These are phyloP conservation scores for Cocos nucifera DNA, from an alignment of 176 grass and related monocot genomes.

Conservation along the genomic window DNA sequence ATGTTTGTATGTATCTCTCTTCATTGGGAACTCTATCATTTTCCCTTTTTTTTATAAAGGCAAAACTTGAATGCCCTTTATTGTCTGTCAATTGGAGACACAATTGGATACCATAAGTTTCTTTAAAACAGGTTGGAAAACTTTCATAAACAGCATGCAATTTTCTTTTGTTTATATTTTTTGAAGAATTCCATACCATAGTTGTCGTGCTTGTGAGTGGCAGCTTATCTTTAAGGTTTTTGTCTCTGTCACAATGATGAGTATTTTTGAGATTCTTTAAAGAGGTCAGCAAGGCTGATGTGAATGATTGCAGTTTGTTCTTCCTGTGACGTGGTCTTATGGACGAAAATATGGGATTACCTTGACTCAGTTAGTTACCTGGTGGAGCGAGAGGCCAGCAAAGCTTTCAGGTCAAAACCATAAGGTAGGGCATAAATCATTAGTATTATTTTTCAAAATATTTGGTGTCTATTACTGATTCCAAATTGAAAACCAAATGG, in stretches of 20 bases:
- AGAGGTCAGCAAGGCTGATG: background rate
- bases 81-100: too few species aligned
- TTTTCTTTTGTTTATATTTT: too few species aligned
- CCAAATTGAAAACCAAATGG: too few species aligned
- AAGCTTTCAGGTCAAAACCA: slow-evolving; percentile 71
- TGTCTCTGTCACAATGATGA: background rate
- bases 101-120: too few species aligned
- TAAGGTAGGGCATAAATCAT: slow-evolving; percentile 46
- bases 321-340: slow-evolving; percentile 82
- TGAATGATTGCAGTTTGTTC: slow-evolving; percentile 70
- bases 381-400: slow-evolving; percentile 93
- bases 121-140: too few species aligned
- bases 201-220: background rate
- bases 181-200: too few species aligned
- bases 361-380: slow-evolving; percentile 56
- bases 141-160: too few species aligned
- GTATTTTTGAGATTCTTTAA: background rate
- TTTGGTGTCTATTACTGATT: background rate
- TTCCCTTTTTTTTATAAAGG: too few species aligned
- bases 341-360: slow-evolving; percentile 64
- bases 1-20: too few species aligned
- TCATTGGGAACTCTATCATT: too few species aligned
- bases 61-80: too few species aligned
- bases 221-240: background rate
- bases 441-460: background rate